phyloP scores from a whole-genome alignment of 1,284 basidiomycete genomes.

The Rhodotorula sp. region DNA sequence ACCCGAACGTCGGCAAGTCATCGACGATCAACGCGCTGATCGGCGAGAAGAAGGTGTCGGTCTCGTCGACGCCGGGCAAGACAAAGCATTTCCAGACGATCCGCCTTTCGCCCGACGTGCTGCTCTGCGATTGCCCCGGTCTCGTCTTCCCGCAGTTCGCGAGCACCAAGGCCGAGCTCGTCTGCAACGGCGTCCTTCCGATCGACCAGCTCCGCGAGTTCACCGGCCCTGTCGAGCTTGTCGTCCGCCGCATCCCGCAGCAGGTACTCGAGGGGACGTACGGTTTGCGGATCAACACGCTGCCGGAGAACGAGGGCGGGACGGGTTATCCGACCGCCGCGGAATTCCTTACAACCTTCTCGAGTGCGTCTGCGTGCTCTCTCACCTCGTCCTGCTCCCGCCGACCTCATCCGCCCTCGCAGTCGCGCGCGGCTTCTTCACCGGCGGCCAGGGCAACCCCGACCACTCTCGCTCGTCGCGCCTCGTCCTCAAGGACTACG shows the following conservation, averaged over 20 bases:
- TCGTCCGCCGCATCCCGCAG: slow-evolving; percentile 78
- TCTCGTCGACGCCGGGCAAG: slow-evolving; percentile 95
- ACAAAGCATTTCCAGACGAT: slow-evolving; percentile 99
- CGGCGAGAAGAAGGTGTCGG: slow-evolving; percentile 87
- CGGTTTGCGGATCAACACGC: slow-evolving; percentile 74
- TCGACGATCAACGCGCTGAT: slow-evolving; percentile 63
- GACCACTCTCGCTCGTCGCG: slow-evolving; percentile 94
- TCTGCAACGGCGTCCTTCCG: slow-evolving; percentile 94
- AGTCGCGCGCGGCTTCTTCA: slow-evolving; percentile 92
- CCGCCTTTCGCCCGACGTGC: slow-evolving; percentile 78
- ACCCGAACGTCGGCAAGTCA: slow-evolving; percentile 65
- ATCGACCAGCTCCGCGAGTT: slow-evolving; percentile 98
- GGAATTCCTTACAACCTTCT: slow-evolving; percentile 84
- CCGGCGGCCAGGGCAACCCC: slow-evolving; percentile 93
- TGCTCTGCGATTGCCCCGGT: slow-evolving; percentile 98
- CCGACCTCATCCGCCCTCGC: slow-evolving; percentile 17
- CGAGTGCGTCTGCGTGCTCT: slow-evolving; percentile 63
- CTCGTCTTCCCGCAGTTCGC: slow-evolving; percentile 98
- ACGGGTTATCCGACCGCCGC: slow-evolving; percentile 74
- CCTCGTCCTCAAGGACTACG: slow-evolving; percentile 95
- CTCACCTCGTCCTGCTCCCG: too few relatives aligned
- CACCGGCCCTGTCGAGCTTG: slow-evolving; percentile 79
- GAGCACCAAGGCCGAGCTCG: slow-evolving; percentile 89
- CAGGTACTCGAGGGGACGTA: slow-evolving; percentile 88
- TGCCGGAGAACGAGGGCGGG: slow-evolving; percentile 78